phyloP scores from a whole-genome alignment of 257 asterid species.

The Gentiana dahurica region DNA sequence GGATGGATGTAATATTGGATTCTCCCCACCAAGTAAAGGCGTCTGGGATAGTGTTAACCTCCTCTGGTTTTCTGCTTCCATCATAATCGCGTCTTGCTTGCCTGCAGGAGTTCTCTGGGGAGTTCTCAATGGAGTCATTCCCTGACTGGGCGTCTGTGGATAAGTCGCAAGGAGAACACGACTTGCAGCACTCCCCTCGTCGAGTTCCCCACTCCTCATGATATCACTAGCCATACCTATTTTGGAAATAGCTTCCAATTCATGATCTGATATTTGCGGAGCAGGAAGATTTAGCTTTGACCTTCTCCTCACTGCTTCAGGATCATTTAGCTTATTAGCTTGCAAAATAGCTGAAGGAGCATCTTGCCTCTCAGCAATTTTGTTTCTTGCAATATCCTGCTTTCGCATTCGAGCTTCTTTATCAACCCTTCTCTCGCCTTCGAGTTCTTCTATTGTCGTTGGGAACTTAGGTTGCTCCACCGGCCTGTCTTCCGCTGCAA shows the following conservation, averaged over 20 bases:
- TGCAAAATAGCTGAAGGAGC: conserved; percentile 90
- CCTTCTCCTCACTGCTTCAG: conserved; percentile 81
- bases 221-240: conserved; percentile 90
- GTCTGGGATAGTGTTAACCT: conserved; percentile 81
- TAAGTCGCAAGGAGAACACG: conserved; percentile 86
- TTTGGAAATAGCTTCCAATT: conserved; percentile 93
- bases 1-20: conserved; percentile 88
- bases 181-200: conserved; percentile 90
- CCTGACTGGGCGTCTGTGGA: conserved; percentile 83
- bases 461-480: conserved; percentile 76
- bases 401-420: conserved; percentile 82
- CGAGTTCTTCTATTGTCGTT: conserved; percentile 93
- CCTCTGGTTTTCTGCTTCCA: conserved; percentile 96
- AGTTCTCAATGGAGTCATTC: conserved; percentile 82
- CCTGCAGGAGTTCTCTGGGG: conserved; percentile 95
- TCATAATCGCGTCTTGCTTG: conserved; percentile 90
- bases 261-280: conserved; percentile 95
- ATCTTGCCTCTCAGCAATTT: conserved; percentile 90
- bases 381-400: conserved; percentile 90
- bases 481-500: conserved; percentile 73
- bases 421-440: conserved; percentile 96
- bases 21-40: conserved; percentile 96
- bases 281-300: conserved; percentile 84
- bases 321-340: conserved; percentile 95
- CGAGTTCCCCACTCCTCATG: conserved; percentile 68